Evolutionary conservation across 305 asterid species (phyloP).

Genomic region (Lippia alba): DNA sequence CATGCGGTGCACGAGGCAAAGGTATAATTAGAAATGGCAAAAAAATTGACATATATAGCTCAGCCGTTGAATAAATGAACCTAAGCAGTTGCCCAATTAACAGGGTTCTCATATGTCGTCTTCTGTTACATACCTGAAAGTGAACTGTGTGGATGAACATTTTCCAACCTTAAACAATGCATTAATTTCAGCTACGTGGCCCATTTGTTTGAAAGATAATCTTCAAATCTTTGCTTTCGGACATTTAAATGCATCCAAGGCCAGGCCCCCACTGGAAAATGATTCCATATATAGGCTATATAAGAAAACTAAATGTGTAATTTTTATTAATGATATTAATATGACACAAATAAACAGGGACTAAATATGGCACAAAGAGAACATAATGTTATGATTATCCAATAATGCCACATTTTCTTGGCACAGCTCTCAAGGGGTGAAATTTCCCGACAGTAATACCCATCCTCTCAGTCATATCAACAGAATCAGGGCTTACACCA

Average conservation of each 20-base stretch:
- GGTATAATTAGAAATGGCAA: not conserved
- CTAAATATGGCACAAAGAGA: no score
- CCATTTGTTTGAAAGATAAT: no score
- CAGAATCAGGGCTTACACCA: not conserved
- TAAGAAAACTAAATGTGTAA: no score
- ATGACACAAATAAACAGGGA: no score
- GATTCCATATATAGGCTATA: no score
- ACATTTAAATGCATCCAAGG: no score
- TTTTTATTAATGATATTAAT: no score
- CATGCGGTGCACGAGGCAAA: slow-evolving; percentile 27
- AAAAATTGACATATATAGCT: not conserved
- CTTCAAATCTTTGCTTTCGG: no score
- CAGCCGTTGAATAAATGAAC: not conserved
- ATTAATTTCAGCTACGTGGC: not conserved
- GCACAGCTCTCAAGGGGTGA: slow-evolving; percentile 50
- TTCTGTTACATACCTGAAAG: not conserved
- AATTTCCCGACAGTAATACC: slow-evolving; percentile 54
- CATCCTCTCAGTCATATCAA: slow-evolving; percentile 58
- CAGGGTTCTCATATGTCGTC: not conserved
- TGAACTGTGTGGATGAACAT: slow-evolving; percentile 18
- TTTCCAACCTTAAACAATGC: not conserved
- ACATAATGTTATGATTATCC: no score
- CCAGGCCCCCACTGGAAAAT: no score
- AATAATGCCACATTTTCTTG: slow-evolving; percentile 33
- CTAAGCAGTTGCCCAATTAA: not conserved